Conservation (phyloP, 2,329 filamentous ascomycete genomes). For the Elsinoe necatrix region DNA sequence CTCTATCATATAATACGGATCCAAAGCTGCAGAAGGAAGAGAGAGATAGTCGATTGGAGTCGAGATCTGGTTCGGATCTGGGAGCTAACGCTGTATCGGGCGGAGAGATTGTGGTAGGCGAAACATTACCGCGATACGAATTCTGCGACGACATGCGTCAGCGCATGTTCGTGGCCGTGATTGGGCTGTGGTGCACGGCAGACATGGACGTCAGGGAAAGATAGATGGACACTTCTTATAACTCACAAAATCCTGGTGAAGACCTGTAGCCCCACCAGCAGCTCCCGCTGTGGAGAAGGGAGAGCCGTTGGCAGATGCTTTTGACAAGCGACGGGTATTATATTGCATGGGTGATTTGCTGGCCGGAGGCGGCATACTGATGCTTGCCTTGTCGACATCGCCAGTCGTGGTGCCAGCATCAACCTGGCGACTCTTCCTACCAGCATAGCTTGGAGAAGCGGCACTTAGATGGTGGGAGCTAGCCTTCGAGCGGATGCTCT, state of each 20-base stretch:
- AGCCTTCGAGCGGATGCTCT: constrained; percentile 32
- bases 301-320: constrained; percentile 38
- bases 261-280: neutral
- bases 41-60: constrained; percentile 60
- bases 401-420: constrained; percentile 52
- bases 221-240: neutral
- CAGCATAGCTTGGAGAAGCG: constrained; percentile 30
- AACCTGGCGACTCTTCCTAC: constrained; percentile 50
- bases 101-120: constrained; percentile 24
- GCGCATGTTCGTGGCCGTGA: constrained; percentile 52
- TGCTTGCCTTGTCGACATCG: constrained; percentile 51
- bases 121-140: constrained; percentile 20
- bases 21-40: constrained; percentile 65
- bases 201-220: neutral
- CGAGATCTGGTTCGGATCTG: constrained; percentile 27
- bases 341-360: constrained; percentile 30
- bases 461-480: constrained; percentile 40
- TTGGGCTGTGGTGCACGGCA: constrained; percentile 43
- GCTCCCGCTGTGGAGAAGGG: constrained; percentile 19
- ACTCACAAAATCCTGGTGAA: constrained; percentile 6
- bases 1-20: constrained; percentile 47
- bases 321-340: constrained; percentile 34
- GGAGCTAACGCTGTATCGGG: constrained; percentile 39
- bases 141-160: constrained; percentile 48
- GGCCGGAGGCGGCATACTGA: constrained; percentile 55